Percentiles rank a stretch among this genome's conserved stretches.
These are phyloP conservation scores for Castanea mollissima DNA, from an alignment of 306 rosid genomes.

Conservation along the genomic window DNA sequence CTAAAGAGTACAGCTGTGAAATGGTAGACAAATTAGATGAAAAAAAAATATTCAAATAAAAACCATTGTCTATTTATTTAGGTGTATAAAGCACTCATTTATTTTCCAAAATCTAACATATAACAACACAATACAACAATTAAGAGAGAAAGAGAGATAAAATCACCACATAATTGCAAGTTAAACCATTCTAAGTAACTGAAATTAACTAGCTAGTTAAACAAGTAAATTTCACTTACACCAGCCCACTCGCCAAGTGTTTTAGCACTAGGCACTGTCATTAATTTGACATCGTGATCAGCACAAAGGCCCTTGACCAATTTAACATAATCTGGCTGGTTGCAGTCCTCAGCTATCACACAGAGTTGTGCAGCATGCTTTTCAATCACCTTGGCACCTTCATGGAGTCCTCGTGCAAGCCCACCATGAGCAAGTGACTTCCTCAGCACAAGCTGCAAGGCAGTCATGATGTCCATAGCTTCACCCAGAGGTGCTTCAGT, in stretches of 20 bases:
- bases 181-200: neutral
- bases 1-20: neutral
- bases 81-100: neutral
- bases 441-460: slow-evolving; percentile 78
- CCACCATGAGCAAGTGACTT: slow-evolving; percentile 86
- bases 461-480: slow-evolving; percentile 49
- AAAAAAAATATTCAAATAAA: neutral
- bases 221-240: slow-evolving; percentile 45
- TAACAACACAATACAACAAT: neutral
- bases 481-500: slow-evolving; percentile 40
- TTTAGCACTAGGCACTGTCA: slow-evolving; percentile 79
- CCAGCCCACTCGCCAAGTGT: slow-evolving; percentile 98
- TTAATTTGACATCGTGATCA: slow-evolving; percentile 70
- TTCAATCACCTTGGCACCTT: slow-evolving; percentile 77
- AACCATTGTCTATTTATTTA: neutral
- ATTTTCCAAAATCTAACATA: neutral
- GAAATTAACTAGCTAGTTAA: neutral
- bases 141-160: neutral
- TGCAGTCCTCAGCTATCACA: slow-evolving; percentile 84
- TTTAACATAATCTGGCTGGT: slow-evolving; percentile 80
- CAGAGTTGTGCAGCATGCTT: slow-evolving; percentile 81
- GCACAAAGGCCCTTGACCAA: slow-evolving; percentile 83
- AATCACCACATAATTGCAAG: neutral
- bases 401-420: slow-evolving; percentile 79
- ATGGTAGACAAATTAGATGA: neutral